Evolutionary conservation across 2,329 filamentous ascomycete genomes (phyloP).

Genomic region (Paraphoma chrysanthemicola): DNA sequence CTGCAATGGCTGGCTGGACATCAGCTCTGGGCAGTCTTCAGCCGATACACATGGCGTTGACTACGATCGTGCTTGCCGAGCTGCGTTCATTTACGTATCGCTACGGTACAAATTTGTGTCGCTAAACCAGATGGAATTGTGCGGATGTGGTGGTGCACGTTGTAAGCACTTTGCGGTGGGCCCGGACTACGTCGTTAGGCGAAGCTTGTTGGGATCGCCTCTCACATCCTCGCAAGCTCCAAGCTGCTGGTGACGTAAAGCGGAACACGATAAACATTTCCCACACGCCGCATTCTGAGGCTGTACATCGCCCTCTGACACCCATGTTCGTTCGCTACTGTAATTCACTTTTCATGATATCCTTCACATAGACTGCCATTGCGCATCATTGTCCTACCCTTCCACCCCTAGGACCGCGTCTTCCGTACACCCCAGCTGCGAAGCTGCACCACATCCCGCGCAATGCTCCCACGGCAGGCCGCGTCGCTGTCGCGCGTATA

Average conservation of each 20-base stretch:
- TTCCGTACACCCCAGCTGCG: neutral
- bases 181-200: neutral
- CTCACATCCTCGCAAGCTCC: neutral
- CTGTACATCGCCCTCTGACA: neutral
- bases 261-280: conserved; percentile 23
- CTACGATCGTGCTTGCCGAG: neutral
- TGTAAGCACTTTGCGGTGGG: conserved; percentile 13
- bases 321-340: neutral
- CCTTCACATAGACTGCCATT: neutral
- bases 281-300: neutral
- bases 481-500: conserved; percentile 37
- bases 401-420: neutral
- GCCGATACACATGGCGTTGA: neutral
- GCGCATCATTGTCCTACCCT: conserved; percentile 11
- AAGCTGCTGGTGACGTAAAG: conserved; percentile 22
- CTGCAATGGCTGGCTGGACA: neutral
- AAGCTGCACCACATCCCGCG: conserved; percentile 12
- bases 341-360: neutral
- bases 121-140: conserved; percentile 24
- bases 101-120: neutral
- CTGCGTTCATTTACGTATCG: neutral
- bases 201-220: conserved; percentile 19
- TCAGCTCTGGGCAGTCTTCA: neutral
- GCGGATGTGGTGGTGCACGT: conserved; percentile 9
- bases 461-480: conserved; percentile 41